Conservation (phyloP, 352 stramenopile genomes). For the Globisporangium cystogenes region DNA sequence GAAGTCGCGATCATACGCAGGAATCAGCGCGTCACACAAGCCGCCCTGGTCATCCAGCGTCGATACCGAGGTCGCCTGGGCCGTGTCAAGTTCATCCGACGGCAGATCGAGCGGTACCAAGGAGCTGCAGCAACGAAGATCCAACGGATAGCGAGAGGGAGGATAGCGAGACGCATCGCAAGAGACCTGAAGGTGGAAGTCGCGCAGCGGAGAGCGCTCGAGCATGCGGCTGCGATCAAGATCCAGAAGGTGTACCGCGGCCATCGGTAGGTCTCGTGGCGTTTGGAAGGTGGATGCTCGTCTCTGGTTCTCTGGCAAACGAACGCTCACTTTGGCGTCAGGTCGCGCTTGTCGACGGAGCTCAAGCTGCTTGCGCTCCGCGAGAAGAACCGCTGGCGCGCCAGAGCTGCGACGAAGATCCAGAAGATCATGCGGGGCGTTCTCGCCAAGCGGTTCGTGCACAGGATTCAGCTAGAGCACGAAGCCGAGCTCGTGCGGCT, state of each 20-base stretch:
- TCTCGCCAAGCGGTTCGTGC: slow-evolving; percentile 38
- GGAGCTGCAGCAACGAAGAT: slow-evolving; percentile 42
- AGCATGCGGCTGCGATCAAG: slow-evolving; percentile 35
- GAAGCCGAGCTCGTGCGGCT: slow-evolving; percentile 32
- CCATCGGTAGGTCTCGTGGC: slow-evolving; percentile 28
- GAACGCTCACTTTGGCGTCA: slow-evolving; percentile 3
- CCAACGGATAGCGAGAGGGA: slow-evolving; percentile 39
- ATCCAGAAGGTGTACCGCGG: slow-evolving; percentile 75
- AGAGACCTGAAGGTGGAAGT: slow-evolving; percentile 26
- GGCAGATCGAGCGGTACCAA: slow-evolving; percentile 48
- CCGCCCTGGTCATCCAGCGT: slow-evolving; percentile 57
- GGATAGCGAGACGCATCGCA: slow-evolving; percentile 28
- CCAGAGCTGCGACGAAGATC: slow-evolving; percentile 58
- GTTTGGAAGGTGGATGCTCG: neutral
- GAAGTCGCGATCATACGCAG: slow-evolving; percentile 20
- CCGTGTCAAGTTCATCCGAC: slow-evolving; percentile 52
- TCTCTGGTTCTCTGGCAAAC: neutral
- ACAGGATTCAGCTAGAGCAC: slow-evolving; percentile 23
- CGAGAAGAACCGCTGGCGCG: slow-evolving; percentile 48
- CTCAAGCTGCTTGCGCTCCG: slow-evolving; percentile 57
- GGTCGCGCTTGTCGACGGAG: slow-evolving; percentile 54
- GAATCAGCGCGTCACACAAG: slow-evolving; percentile 24
- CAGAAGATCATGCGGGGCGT: slow-evolving; percentile 45
- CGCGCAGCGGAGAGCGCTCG: slow-evolving; percentile 18
- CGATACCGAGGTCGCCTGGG: slow-evolving; percentile 65